Base-by-base conservation (phyloP, 805 yeast genomes). In the Barnettozyma botsteinii region DNA sequence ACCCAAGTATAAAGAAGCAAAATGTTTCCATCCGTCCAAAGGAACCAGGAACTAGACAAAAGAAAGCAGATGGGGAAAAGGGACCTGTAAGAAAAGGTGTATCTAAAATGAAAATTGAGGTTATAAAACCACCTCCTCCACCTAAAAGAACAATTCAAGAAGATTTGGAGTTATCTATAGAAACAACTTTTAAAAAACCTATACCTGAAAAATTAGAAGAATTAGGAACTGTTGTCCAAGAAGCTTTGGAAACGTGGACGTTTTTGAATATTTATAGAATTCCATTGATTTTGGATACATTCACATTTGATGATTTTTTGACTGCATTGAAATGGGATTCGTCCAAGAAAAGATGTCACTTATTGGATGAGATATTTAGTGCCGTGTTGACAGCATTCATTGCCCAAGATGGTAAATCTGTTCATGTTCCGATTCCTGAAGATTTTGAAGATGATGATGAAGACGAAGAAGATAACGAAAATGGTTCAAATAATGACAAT, bases 251-350 rank as follows among this genome's bases (percentile, higher is more conserved):
- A 51, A 58, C 73, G 4, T 87, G 95, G 95, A 66, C 75, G 2
- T 87, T 86, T 52, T 59, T 85, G 22, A 85, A 85, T 56, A 70
- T 84, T 37, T 86, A 79, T 57, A 75, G 78, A 49, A 70, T 70
- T 26, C 77, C 86, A 1, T 62, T 86, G 24, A 55, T 71, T 5
- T 61, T 87, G n/a, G 87, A 81, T 51, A 73, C 82, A 0, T 80
- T 85, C 51, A 80, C 91, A 0, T 85, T 83, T 62, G 96, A 86
- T 61, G 94, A 82, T 49, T 84, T 75, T 52, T 55, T 81, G 7
- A 74, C 75, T 40, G 79, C 60, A 1, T 40, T 56, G 47, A 49
- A 40, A n/a, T 56, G 60, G 60, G 77, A 10, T 56, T 81, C 62
- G 63, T 65, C 28, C 66, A 79, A 62, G 3, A 60, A 70, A 3